A percentile compares a stretch with the other conserved stretches of the same genome.
Conservation (phyloP, 345 rosid genomes). For the Gossypium turneri region DNA sequence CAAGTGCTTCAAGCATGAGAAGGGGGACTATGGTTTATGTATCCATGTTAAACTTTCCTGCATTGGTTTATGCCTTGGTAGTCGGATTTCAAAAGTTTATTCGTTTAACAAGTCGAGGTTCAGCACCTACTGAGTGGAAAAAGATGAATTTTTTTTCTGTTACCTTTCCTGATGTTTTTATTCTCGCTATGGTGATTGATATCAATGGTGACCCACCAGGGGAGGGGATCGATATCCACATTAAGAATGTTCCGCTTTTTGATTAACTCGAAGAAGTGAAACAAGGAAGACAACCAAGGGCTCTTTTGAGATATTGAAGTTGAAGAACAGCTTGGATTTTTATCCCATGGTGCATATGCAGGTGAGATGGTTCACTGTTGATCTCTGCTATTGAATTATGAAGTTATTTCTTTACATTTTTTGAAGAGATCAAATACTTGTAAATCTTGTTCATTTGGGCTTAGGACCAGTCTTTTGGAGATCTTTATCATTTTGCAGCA, state of each 20-base stretch:
- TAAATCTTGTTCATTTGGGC: conserved; percentile 31
- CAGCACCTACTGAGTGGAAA: conserved; percentile 22
- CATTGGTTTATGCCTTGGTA: conserved; percentile 16
- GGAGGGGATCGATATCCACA: not conserved
- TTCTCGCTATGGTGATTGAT: conserved; percentile 21
- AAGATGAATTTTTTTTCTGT: not conserved
- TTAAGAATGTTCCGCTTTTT: conserved; percentile 3
- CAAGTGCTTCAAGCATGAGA: conserved; percentile 93
- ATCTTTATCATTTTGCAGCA: conserved; percentile 12
- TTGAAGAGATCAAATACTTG: conserved; percentile 32
- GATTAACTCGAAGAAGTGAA: conserved; percentile 5
- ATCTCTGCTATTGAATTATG: conserved; percentile 17
- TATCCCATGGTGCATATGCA: conserved; percentile 10
- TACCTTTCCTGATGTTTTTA: conserved; percentile 13
- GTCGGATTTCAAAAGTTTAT: conserved; percentile 4
- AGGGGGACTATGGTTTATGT: conserved; percentile 13
- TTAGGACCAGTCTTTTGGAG: conserved; percentile 17
- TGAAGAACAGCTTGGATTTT: not conserved
- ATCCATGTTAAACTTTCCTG: conserved; percentile 14
- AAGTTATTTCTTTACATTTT: conserved; percentile 26
- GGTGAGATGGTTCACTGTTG: conserved; percentile 22
- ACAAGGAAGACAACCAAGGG: not conserved
- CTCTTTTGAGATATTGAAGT: not conserved
- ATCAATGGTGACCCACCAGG: conserved; percentile 9
- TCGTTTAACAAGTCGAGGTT: conserved; percentile 15